A percentile compares a stretch with the other conserved stretches of the same genome.
Conservation (phyloP, 164 flowering plant species). For the Litsea cubeba region DNA sequence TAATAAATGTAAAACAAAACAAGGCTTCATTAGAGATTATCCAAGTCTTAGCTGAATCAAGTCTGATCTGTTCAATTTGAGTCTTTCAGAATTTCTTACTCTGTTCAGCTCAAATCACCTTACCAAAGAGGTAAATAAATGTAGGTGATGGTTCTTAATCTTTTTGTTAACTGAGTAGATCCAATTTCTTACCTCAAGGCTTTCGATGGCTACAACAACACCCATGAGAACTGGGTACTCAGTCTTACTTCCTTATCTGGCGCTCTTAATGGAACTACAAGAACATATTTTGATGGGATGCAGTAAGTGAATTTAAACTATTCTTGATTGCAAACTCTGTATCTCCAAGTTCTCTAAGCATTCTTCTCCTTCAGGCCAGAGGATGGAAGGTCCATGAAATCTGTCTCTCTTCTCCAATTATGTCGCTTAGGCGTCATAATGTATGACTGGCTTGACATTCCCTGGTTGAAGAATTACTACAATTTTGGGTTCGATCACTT, state of each 20-base stretch:
- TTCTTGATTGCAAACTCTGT: background rate
- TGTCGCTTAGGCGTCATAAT: conserved; percentile 75
- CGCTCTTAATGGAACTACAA: conserved; percentile 93
- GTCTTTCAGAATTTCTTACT: too few relatives aligned
- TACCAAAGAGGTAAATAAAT: background rate
- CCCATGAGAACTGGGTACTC: conserved; percentile 90
- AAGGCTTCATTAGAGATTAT: too few relatives aligned
- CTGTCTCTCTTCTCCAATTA: conserved; percentile 67
- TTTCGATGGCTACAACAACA: conserved; percentile 72
- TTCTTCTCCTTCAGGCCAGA: conserved; percentile 50
- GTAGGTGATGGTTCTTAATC: background rate
- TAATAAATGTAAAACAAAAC: too few relatives aligned
- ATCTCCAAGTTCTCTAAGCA: background rate
- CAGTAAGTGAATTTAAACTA: conserved; percentile 45
- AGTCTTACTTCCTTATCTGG: conserved; percentile 94
- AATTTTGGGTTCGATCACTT: conserved; percentile 95
- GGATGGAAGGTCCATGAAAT: conserved; percentile 76
- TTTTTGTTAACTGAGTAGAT: background rate
- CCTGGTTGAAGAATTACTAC: conserved; percentile 78
- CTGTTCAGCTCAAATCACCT: background rate
- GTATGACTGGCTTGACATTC: conserved; percentile 87
- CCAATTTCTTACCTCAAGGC: conserved; percentile 35
- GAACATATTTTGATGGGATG: conserved; percentile 95
- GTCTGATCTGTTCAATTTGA: background rate
- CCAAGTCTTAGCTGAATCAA: background rate